Evolutionary conservation across 23 red algal species (phyloP), one percentile per base, ranked within the genome.

Genomic region (Chondrus crispus): DNA sequence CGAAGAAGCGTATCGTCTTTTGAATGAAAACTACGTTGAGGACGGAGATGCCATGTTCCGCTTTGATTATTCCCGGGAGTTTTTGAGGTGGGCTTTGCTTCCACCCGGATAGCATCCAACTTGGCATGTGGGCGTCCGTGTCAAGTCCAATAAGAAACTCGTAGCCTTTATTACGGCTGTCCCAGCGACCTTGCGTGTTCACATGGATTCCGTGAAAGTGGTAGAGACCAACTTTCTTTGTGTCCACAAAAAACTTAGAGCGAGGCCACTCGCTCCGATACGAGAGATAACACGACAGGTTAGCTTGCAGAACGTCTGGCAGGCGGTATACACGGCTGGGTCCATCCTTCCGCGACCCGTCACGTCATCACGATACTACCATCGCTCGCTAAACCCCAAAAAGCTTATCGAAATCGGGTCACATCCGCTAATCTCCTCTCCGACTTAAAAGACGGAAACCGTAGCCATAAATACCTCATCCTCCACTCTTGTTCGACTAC

Each of bases 221-320:
- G 94, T 91, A 2, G 97, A 99, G 78, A 95, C 96, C 46, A 96
- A 99, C 78, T 99, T 99, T 60, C 94, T 99, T 12, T 99, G 97
- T 49, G 89, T 99, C 33, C 97, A 99, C 93, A 99, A 99, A 85
- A 96, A 94, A 57, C 83, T 99, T 22, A 74, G 97, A 11, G 44
- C 85, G 33, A 99, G 96, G 68, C 94, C 94, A 29, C 82, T 99
- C 32, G 93, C 97, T 0, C 97, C 97, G 33, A 99, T 99, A 42
- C 90, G 91, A 44, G 97, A 99, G 79, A 99, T 99, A 73, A 96
- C 94, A n/a, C 79, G 97, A 58, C 88, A 94, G 52, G 94, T 92
- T 42, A 93, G 93, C 70, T 70, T 85, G 20, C 64, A 41, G 2
- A 73, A 80, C 40, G 91, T 96, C 33, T 96, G 80, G 74, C 97